phyloP scores from a whole-genome alignment of 2,329 filamentous ascomycete genomes.

The Epichloe gansuensis region DNA sequence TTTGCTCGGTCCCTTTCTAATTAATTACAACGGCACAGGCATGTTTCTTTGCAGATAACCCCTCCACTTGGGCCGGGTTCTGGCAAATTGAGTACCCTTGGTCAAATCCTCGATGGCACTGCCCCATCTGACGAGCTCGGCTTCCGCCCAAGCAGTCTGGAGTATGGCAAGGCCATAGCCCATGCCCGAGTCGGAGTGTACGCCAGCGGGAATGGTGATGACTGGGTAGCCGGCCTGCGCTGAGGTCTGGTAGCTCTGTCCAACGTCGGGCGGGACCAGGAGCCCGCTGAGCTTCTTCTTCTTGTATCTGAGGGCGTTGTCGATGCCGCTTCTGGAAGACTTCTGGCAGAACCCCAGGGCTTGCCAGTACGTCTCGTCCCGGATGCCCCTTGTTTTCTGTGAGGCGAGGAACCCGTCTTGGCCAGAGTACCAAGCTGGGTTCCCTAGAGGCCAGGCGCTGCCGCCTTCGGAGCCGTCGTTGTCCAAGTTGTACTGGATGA shows the following conservation, averaged over 20 bases:
- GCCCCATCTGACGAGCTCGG: constrained; percentile 44
- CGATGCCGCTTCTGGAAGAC: constrained; percentile 54
- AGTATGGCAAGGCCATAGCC: constrained; percentile 47
- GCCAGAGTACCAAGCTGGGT: constrained; percentile 55
- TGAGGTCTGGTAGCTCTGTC: constrained; percentile 55
- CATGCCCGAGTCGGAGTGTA: constrained; percentile 42
- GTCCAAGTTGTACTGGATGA: constrained; percentile 51
- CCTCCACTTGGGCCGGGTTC: constrained; percentile 39
- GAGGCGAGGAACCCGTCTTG: constrained; percentile 61
- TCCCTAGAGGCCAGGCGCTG: constrained; percentile 35
- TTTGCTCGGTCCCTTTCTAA: too few species aligned
- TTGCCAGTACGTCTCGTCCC: constrained; percentile 54
- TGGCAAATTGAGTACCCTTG: constrained; percentile 30
- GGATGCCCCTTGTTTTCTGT: constrained; percentile 45
- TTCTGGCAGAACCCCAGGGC: constrained; percentile 50
- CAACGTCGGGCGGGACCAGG: constrained; percentile 57
- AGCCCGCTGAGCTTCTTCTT: constrained; percentile 44
- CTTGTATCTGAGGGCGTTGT: constrained; percentile 46
- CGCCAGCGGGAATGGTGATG: constrained; percentile 54
- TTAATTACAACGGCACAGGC: constrained; percentile 21
- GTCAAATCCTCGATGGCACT: constrained; percentile 50
- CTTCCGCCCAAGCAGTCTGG: constrained; percentile 50
- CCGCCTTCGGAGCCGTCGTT: constrained; percentile 59
- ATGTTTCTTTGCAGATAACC: constrained; percentile 36
- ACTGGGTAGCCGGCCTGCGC: constrained; percentile 68